phyloP scores from a whole-genome alignment of 352 stramenopile species.

The Elongisporangium prolatum region DNA sequence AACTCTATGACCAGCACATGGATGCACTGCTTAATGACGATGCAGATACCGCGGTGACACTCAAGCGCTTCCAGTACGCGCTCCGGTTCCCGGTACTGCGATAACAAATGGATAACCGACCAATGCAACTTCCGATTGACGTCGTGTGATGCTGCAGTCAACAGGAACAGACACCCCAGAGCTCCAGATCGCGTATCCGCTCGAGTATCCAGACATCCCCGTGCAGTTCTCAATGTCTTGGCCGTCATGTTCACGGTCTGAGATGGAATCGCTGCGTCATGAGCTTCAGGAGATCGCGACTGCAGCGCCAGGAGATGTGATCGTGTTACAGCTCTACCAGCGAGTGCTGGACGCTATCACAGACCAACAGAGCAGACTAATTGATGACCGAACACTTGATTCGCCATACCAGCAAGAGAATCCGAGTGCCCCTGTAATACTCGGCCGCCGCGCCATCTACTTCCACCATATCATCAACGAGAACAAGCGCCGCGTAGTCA shows the following conservation, averaged over 20 bases:
- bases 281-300: slow-evolving; percentile 27
- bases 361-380: slow-evolving; percentile 8
- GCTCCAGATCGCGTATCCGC: slow-evolving; percentile 44
- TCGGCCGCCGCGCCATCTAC: slow-evolving; percentile 74
- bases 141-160: slow-evolving; percentile 13
- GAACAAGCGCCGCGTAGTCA: slow-evolving; percentile 65
- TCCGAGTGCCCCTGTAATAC: slow-evolving; percentile 6
- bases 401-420: not conserved
- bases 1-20: slow-evolving; percentile 22
- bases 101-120: not conserved
- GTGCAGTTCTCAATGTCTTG: slow-evolving; percentile 47
- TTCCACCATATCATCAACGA: slow-evolving; percentile 81
- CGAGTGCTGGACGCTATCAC: slow-evolving; percentile 49
- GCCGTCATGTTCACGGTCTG: slow-evolving; percentile 29
- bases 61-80: slow-evolving; percentile 30
- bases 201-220: slow-evolving; percentile 25
- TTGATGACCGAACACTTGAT: not conserved
- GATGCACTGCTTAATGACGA: slow-evolving; percentile 4
- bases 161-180: slow-evolving; percentile 19
- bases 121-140: not conserved
- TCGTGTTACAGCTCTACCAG: slow-evolving; percentile 61
- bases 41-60: slow-evolving; percentile 1
- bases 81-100: slow-evolving; percentile 36
- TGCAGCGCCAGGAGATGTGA: slow-evolving; percentile 31
- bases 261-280: slow-evolving; percentile 33